A percentile compares a stretch with the other conserved stretches of the same genome.
These are phyloP conservation scores for Panus rudis DNA, from an alignment of 768 basidiomycete species.

Conservation along the genomic window DNA sequence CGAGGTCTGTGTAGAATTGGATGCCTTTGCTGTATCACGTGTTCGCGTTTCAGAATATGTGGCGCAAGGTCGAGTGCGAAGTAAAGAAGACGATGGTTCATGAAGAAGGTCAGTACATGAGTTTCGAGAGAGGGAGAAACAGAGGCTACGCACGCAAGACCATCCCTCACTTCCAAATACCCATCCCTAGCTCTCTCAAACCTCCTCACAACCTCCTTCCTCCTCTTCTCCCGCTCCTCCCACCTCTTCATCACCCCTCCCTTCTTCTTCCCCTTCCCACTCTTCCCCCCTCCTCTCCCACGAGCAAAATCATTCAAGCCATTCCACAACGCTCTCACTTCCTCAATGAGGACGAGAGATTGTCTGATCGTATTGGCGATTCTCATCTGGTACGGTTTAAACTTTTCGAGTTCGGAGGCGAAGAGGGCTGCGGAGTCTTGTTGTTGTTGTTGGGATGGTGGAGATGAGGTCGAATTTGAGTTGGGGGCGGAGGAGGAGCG, in stretches of 20 bases:
- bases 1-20: slow-evolving; percentile 82
- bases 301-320: slow-evolving; percentile 61
- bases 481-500: slow-evolving; percentile 78
- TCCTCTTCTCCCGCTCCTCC: slow-evolving; percentile 75
- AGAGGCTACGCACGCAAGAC: slow-evolving; percentile 59
- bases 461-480: no score
- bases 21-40: slow-evolving; percentile 63
- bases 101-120: not conserved
- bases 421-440: no score
- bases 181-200: slow-evolving; percentile 74
- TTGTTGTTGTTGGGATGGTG: no score
- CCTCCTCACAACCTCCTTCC: slow-evolving; percentile 65
- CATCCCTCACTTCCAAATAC: slow-evolving; percentile 83
- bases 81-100: not conserved
- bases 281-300: slow-evolving; percentile 72
- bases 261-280: slow-evolving; percentile 68
- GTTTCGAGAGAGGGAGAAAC: not conserved
- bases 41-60: slow-evolving; percentile 4
- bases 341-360: slow-evolving; percentile 67
- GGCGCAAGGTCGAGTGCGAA: slow-evolving; percentile 9
- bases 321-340: slow-evolving; percentile 70
- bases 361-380: slow-evolving; percentile 71
- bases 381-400: slow-evolving; percentile 83
- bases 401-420: slow-evolving; percentile 92
- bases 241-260: slow-evolving; percentile 70